Base-by-base conservation (phyloP, 495 filamentous ascomycete species). In the Hyaloscypha finlandica region DNA sequence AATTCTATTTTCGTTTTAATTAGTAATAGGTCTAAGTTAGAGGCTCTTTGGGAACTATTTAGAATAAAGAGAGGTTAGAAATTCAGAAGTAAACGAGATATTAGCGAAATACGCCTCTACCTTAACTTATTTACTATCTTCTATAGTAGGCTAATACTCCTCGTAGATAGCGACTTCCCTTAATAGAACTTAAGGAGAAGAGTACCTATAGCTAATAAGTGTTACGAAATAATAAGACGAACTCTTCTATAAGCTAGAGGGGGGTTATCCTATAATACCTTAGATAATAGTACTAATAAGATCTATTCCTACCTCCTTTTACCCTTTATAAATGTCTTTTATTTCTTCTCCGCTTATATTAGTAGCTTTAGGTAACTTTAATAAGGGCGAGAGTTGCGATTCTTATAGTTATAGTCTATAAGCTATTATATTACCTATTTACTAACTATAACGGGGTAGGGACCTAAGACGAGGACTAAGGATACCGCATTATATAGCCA, bases 21-120 rank as follows among this genome's bases (percentile, higher is more conserved):
- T 68, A 66, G 71, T 58, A 68, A 71, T 58, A 66, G 42, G 33
- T 60, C 66, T 42, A 74, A 72, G 53, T 69, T 56, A 57, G n/a
- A 59, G 33, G 70, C 70, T 51, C 60, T 74, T 61, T 63, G 61
- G 70, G 63, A 62, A 48, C 58, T 73, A 56, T 66, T 72, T 58
- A 51, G 58, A 56, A 42, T 64, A 63, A 37, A 37, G 35, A 71
- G 69, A 45, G 70, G 39, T 59, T 67, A 31, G 59, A 67, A 67
- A 62, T 70, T 71, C 55, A 63, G 39, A 62, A 54, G 37, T 51
- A 71, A 64, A 60, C 54, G 70, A 71, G 51, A 39, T 52, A 20
- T 25, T 35, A 57, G 65, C n/a, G 55, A 68, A 32, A 68, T 73
- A 59, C 61, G 69, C 54, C 70, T 73, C 35, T 61, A 73, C 53